These are phyloP conservation scores for Zygnema cylindricum DNA, from an alignment of 139 green algal species.

Conservation along the genomic window DNA sequence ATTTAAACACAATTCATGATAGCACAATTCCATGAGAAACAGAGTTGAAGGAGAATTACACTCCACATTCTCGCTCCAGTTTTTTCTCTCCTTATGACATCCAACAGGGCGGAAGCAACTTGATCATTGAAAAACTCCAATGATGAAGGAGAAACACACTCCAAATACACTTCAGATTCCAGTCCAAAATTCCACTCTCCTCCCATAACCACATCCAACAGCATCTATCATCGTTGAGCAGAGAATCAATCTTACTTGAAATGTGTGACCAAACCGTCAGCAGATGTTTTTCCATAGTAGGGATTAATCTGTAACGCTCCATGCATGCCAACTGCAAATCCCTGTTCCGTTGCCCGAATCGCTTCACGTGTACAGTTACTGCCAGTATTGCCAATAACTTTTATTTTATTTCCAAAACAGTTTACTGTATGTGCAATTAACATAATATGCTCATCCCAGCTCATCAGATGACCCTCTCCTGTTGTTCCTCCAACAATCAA, in stretches of 20 bases:
- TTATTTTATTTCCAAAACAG: conserved; percentile 70
- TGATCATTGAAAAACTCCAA: no score
- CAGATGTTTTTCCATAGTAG: conserved; percentile 96
- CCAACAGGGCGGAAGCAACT: no score
- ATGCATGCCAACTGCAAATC: conserved; percentile 97
- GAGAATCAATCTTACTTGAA: conserved; percentile 77
- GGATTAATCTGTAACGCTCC: conserved; percentile 94
- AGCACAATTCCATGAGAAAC: no score
- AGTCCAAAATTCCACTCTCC: background rate
- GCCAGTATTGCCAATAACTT: conserved; percentile 97
- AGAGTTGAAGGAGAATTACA: no score
- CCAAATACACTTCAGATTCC: no score
- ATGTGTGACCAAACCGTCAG: conserved; percentile 79
- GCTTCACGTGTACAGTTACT: conserved; percentile 95
- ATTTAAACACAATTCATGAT: no score
- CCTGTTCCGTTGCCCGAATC: conserved; percentile 92
- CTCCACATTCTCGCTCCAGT: no score
- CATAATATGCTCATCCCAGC: conserved; percentile 99
- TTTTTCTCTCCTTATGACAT: no score
- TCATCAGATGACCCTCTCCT: conserved; percentile 91
- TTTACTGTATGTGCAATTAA: conserved; percentile 97
- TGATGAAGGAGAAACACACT: no score
- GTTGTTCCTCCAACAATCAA: conserved; percentile 97
- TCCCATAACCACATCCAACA: background rate
- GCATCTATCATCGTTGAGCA: no score